These are phyloP conservation scores for Piper betle DNA, from an alignment of 164 flowering plant species.

Conservation along the genomic window DNA sequence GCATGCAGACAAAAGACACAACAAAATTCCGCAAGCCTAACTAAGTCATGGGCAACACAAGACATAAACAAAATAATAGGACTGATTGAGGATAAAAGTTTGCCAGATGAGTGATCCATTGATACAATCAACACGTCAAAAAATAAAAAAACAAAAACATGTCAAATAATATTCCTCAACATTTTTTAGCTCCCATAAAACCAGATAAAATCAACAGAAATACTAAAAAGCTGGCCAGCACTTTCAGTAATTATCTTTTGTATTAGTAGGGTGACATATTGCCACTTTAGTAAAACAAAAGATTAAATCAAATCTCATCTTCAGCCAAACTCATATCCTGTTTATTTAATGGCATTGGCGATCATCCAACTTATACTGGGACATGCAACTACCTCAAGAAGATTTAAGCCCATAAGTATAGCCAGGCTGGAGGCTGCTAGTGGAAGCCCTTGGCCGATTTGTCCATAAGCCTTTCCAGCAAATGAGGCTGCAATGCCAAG, in stretches of 20 bases:
- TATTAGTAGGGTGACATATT: neutral
- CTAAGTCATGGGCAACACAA: neutral
- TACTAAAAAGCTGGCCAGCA: neutral
- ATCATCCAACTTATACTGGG: neutral
- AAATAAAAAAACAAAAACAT: too few species aligned
- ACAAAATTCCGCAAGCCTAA: neutral
- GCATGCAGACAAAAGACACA: neutral
- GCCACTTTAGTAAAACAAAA: neutral
- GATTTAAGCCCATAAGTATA: conserved; percentile 84
- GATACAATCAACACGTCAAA: neutral
- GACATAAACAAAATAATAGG: neutral
- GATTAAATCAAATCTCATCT: too few species aligned
- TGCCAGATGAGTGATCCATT: neutral
- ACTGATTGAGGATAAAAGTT: neutral
- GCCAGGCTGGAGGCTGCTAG: conserved; percentile 95
- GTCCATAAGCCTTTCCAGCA: conserved; percentile 99
- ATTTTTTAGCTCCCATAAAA: neutral
- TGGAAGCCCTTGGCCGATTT: conserved; percentile 88
- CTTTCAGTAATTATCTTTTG: neutral
- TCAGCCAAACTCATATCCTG: too few species aligned
- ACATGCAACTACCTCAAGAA: conserved; percentile 57
- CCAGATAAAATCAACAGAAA: too few species aligned
- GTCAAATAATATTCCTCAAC: too few species aligned
- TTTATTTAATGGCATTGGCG: neutral
- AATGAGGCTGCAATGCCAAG: conserved; percentile 83